Evolutionary conservation across 2,329 filamentous ascomycete species (phyloP).

Genomic region (Pseudodiploospora longispora): DNA sequence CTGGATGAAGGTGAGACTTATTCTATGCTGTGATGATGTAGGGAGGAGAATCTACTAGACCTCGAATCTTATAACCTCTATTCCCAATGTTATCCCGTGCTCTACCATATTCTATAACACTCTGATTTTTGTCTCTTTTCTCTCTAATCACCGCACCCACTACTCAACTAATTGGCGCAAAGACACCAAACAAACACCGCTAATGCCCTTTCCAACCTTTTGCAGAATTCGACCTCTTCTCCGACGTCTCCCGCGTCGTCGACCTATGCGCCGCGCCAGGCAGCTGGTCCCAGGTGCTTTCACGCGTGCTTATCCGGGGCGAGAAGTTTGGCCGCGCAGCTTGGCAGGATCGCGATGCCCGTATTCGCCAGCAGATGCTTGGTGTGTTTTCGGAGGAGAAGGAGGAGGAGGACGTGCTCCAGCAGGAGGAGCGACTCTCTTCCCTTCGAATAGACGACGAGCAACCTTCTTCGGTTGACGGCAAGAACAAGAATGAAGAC

Average conservation of each 20-base stretch:
- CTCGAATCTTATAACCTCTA: too few relatives aligned
- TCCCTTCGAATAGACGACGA: too few relatives aligned
- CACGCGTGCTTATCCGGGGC: slow-evolving; percentile 84
- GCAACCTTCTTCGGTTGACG: too few relatives aligned
- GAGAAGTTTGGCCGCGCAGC: slow-evolving; percentile 80
- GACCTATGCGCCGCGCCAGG: slow-evolving; percentile 94
- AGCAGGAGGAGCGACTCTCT: not conserved
- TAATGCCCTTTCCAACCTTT: not conserved
- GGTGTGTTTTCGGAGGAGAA: slow-evolving; percentile 33
- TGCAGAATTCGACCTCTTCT: slow-evolving; percentile 86
- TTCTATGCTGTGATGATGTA: too few relatives aligned
- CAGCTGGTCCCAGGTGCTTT: slow-evolving; percentile 95
- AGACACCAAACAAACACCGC: too few relatives aligned
- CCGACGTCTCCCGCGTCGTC: slow-evolving; percentile 82
- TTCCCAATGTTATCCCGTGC: not conserved
- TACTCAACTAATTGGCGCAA: not conserved
- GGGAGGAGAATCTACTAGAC: too few relatives aligned
- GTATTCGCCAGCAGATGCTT: slow-evolving; percentile 54
- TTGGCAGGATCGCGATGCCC: slow-evolving; percentile 77
- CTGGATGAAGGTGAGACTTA: slow-evolving; percentile 62
- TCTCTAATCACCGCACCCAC: not conserved
- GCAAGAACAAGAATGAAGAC: too few relatives aligned
- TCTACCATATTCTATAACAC: not conserved
- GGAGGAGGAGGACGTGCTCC: not conserved
- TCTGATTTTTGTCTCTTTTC: slow-evolving; percentile 1